Conservation (phyloP, 192 early-diverging fungal species). For the Backusella parvicylindrica region DNA sequence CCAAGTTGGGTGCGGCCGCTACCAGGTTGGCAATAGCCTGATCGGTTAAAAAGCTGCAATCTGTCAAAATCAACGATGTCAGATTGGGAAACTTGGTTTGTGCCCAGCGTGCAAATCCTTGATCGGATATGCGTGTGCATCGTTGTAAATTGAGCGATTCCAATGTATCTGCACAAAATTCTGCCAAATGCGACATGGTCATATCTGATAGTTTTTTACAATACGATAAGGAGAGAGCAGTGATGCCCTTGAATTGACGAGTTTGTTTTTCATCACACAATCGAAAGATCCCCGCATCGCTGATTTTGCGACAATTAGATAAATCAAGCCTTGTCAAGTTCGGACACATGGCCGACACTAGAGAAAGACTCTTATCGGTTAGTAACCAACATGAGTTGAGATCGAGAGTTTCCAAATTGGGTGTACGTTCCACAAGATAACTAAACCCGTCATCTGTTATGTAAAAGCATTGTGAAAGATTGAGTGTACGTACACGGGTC, state of each 20-base stretch:
- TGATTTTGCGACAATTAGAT: conserved; percentile 79
- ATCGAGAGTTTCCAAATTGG: conserved; percentile 44
- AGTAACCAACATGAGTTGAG: conserved; percentile 70
- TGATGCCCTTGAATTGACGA: conserved; percentile 16
- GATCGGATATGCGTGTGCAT: conserved; percentile 70
- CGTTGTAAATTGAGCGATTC: conserved; percentile 67
- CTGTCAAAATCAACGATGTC: conserved; percentile 56
- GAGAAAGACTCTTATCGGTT: conserved; percentile 57
- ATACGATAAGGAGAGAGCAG: conserved; percentile 55
- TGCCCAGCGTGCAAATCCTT: conserved; percentile 54
- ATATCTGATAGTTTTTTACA: conserved; percentile 74
- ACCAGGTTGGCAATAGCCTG: conserved; percentile 53
- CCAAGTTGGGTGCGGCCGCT: conserved; percentile 49
- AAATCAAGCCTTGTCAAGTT: conserved; percentile 58
- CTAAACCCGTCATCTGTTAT: conserved; percentile 59
- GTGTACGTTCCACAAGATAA: conserved; percentile 37
- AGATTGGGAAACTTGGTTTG: conserved; percentile 38
- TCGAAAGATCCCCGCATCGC: conserved; percentile 51
- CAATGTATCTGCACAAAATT: conserved; percentile 47
- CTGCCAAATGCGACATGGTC: conserved; percentile 46
- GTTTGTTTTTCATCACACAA: conserved; percentile 34
- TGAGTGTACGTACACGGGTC: conserved; percentile 38
- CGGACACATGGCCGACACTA: conserved; percentile 41
- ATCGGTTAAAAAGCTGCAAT: conserved; percentile 78
- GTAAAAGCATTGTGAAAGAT: conserved; percentile 68